Conservation (phyloP, 176 grass and related monocot species). For the Triticum aestivum region DNA sequence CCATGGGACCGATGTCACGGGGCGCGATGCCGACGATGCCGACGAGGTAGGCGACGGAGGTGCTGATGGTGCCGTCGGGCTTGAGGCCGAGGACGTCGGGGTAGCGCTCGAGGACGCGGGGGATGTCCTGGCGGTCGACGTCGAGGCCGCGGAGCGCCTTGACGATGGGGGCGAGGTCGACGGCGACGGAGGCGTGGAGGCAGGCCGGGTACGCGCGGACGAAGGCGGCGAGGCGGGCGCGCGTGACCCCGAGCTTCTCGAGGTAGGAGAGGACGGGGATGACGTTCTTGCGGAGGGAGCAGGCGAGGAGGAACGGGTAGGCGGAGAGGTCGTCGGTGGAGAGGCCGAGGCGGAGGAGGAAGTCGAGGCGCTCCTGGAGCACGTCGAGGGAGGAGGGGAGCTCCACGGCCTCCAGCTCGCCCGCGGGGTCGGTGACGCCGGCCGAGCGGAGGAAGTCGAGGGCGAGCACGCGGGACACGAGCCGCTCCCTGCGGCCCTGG, state of each 20-base stretch:
- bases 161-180: constrained; percentile 74
- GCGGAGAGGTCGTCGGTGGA: constrained; percentile 86
- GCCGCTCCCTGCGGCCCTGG: constrained; percentile 88
- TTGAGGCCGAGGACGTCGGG: constrained; percentile 91
- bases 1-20: constrained; percentile 91
- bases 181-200: constrained; percentile 90
- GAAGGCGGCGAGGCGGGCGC: constrained; percentile 68
- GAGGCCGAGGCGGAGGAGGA: constrained; percentile 87
- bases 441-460: constrained; percentile 90
- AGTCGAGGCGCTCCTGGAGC: constrained; percentile 94
- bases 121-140: constrained; percentile 84
- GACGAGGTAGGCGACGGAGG: constrained; percentile 84
- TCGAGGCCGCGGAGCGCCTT: constrained; percentile 87
- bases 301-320: constrained; percentile 82
- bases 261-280: constrained; percentile 95
- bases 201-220: constrained; percentile 72
- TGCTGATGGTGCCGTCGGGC: constrained; percentile 91
- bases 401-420: constrained; percentile 81
- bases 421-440: constrained; percentile 63
- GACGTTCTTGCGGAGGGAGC: constrained; percentile 84
- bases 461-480: constrained; percentile 88
- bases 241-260: constrained; percentile 85
- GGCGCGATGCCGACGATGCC: constrained; percentile 72
- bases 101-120: constrained; percentile 71
- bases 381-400: constrained; percentile 91